Evolutionary conservation across 805 yeast species (phyloP).

Genomic region (Lipomyces oligophaga): DNA sequence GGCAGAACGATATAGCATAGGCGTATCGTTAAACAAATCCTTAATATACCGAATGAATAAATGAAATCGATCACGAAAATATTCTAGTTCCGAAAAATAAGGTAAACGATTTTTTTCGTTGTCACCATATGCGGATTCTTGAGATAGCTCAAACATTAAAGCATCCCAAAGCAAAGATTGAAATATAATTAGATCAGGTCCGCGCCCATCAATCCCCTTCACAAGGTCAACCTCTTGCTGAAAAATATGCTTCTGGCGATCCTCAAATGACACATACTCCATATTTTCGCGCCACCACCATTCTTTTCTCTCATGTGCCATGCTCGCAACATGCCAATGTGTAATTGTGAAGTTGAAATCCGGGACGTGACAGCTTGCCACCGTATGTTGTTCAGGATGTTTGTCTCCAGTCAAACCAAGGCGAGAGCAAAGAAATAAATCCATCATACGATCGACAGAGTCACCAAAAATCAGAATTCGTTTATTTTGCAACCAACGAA

Average conservation of each 20-base stretch:
- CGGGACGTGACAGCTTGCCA: constrained; percentile 9
- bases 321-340: constrained; percentile 26
- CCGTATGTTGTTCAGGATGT: constrained; percentile 12
- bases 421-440: constrained; percentile 4
- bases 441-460: constrained; percentile 19
- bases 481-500: constrained; percentile 6
- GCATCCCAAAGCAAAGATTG: constrained; percentile 18
- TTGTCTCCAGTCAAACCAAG: background rate
- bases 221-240: constrained; percentile 4
- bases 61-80: constrained; percentile 3
- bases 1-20: constrained; percentile 11
- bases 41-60: constrained; percentile 2
- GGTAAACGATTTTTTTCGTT: background rate
- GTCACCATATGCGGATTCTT: background rate
- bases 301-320: constrained; percentile 16
- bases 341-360: constrained; percentile 19
- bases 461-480: constrained; percentile 18
- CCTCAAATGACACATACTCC: constrained; percentile 21
- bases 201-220: constrained; percentile 8
- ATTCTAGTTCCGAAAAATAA: constrained; percentile 8
- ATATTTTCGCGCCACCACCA: constrained; percentile 27
- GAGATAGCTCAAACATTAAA: background rate
- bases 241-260: constrained; percentile 13
- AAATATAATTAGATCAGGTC: constrained; percentile 14
- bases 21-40: constrained; percentile 10